These are phyloP conservation scores for Exophiala aquamarina DNA, from an alignment of 2,329 filamentous ascomycete genomes.

Conservation along the genomic window DNA sequence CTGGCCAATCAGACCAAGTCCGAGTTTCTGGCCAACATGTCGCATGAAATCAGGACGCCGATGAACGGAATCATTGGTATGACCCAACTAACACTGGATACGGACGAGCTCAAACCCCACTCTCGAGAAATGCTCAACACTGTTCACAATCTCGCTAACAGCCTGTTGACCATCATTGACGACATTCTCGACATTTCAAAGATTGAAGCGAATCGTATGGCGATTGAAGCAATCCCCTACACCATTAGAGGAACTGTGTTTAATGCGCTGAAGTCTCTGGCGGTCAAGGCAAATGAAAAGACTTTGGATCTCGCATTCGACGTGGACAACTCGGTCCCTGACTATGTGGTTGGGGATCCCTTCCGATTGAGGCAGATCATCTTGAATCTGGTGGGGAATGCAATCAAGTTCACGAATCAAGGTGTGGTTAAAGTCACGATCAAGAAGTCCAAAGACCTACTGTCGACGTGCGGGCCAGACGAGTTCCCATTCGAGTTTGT, in stretches of 20 bases:
- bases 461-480: conserved; percentile 59
- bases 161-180: conserved; percentile 94
- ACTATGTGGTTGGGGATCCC: conserved; percentile 93
- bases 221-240: conserved; percentile 96
- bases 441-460: conserved; percentile 60
- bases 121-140: conserved; percentile 99
- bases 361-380: conserved; percentile 97
- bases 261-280: conserved; percentile 92
- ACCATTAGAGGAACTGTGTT: conserved; percentile 92
- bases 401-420: conserved; percentile 98
- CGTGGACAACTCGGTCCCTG: conserved; percentile 88
- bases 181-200: conserved; percentile 69
- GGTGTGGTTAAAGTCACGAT: conserved; percentile 97
- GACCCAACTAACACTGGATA: conserved; percentile 95
- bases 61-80: conserved; percentile 99
- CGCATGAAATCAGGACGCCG: conserved; percentile 93
- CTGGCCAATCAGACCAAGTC: conserved; percentile 97
- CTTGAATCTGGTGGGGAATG: conserved; percentile 93
- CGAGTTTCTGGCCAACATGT: conserved; percentile 98
- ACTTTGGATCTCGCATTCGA: conserved; percentile 89
- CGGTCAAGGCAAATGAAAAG: conserved; percentile 97
- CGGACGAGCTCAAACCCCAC: conserved; percentile 88
- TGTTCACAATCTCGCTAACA: conserved; percentile 94
- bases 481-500: conserved; percentile 96
- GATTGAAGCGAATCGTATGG: conserved; percentile 95